Evolutionary conservation across 129 eudicot species (phyloP), one percentile per base, ranked within the genome.

Genomic region (Saposhnikovia divaricata): DNA sequence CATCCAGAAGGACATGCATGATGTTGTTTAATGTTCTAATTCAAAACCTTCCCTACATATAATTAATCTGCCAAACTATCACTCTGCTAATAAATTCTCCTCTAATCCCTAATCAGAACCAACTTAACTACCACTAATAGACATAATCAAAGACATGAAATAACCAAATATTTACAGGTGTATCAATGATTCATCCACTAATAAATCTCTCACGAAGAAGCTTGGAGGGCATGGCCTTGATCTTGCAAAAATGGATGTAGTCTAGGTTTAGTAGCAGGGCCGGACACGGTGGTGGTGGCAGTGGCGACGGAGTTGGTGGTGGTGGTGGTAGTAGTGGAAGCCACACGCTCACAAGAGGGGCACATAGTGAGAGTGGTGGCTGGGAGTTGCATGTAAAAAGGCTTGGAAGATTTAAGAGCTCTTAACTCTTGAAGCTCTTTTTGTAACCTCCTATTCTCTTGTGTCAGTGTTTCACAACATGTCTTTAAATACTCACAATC

Each of bases 311-410:
- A 23, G 71, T 86, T 6, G 85, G 65, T 28, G 19, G 40, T 15
- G 23, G 89, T 23, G 72, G 87, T 9, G 84, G 90, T 44, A 70
- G 91, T 71, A 83, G 92, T 85, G 82, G 97, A 79, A 81, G 84
- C 94, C 1, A 91, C 97, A 55, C 96, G 89, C 80, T 95, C 97
- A 73, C 98, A 95, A 4, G 98, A 95, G 39, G 97, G 97, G 80
- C 98, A 95, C 97, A 92, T 95, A 34, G 97, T 89, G 83, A 95
- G 97, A 78, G 98, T 95, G 65, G 98, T 95, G 77, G 98, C 93
- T 13, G 98, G 98, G 21, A 71, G 91, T 47, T 95, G 97, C 96
- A 87, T 86, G 96, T 87, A 95, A 80, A 92, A 95, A 79, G 98
- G 98, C 39, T 95, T 92, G 23, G 97, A 86, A 25, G 97, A 83